Percentiles rank a stretch among this genome's conserved stretches.
phyloP scores from a whole-genome alignment of 345 rosid genomes.

The Cardiospermum halicacabum region DNA sequence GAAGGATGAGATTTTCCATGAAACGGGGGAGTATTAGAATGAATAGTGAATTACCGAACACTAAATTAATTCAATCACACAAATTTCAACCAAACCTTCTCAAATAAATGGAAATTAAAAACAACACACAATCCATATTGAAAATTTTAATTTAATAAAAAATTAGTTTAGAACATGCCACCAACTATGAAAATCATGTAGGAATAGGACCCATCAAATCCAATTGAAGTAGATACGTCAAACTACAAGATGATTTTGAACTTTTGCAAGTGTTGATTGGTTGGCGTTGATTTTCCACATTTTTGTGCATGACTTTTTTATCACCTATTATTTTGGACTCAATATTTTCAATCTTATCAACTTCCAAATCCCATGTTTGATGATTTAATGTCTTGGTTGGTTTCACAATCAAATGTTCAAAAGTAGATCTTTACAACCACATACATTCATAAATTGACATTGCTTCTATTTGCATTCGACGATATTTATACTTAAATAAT shows the following conservation, averaged over 20 bases:
- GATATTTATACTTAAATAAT: too few relatives aligned
- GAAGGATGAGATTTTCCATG: too few relatives aligned
- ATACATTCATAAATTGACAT: too few relatives aligned
- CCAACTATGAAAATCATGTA: not conserved
- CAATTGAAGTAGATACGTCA: not conserved
- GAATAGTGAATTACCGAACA: too few relatives aligned
- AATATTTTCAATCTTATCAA: not conserved
- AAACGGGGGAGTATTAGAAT: too few relatives aligned
- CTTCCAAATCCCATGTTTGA: not conserved
- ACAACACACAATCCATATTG: too few relatives aligned
- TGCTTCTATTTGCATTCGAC: too few relatives aligned
- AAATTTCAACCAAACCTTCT: too few relatives aligned
- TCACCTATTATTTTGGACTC: not conserved
- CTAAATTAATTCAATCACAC: too few relatives aligned
- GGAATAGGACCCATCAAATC: not conserved
- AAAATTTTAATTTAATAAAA: not conserved
- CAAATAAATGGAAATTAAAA: too few relatives aligned
- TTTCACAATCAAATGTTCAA: not conserved
- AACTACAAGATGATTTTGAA: not conserved
- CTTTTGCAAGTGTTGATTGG: not conserved
- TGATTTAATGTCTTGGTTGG: not conserved
- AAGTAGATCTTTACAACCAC: too few relatives aligned
- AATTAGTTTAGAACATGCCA: not conserved
- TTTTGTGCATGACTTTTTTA: not conserved
- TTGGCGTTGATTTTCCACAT: not conserved